Evolutionary conservation across 2,329 filamentous ascomycete genomes (phyloP).

Genomic region (Chalaropsis ovoidea): DNA sequence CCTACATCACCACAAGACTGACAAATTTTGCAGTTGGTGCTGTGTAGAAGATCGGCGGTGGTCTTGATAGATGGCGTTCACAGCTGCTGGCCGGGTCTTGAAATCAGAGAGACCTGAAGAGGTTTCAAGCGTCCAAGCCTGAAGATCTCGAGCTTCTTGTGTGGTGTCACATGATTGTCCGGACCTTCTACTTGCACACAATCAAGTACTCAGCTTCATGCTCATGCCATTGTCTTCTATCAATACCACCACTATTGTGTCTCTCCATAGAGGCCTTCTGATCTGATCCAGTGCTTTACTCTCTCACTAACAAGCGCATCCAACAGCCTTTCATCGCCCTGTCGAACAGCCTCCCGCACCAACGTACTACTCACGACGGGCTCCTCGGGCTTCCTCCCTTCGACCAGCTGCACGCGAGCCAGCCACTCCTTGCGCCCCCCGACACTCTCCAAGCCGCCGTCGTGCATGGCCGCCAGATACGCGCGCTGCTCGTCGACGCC

Average conservation of each 20-base stretch:
- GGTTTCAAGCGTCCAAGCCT: too few species aligned
- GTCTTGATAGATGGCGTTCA: background rate
- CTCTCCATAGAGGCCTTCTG: conserved; percentile 46
- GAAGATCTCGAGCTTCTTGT: too few species aligned
- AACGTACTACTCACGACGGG: conserved; percentile 48
- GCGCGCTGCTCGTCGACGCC: conserved; percentile 35
- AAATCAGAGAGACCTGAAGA: too few species aligned
- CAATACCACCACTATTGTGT: conserved; percentile 4
- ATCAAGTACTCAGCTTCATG: background rate
- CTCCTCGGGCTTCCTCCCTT: background rate
- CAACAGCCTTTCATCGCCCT: conserved; percentile 40
- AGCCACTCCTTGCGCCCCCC: conserved; percentile 41
- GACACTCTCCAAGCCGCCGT: conserved; percentile 26
- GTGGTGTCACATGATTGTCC: too few species aligned
- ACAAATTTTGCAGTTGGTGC: background rate
- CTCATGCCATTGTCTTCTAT: conserved; percentile 28
- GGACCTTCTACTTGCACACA: too few species aligned
- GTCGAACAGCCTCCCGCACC: conserved; percentile 38
- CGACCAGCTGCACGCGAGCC: conserved; percentile 48
- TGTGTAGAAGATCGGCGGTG: background rate
- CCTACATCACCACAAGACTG: conserved; percentile 18
- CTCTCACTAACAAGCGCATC: conserved; percentile 45
- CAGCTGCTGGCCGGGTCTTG: background rate
- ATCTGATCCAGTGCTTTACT: conserved; percentile 49
- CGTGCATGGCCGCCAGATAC: conserved; percentile 43